These are phyloP conservation scores for Wickerhamiella hasegawae DNA, from an alignment of 805 yeast genomes.

Conservation along the genomic window DNA sequence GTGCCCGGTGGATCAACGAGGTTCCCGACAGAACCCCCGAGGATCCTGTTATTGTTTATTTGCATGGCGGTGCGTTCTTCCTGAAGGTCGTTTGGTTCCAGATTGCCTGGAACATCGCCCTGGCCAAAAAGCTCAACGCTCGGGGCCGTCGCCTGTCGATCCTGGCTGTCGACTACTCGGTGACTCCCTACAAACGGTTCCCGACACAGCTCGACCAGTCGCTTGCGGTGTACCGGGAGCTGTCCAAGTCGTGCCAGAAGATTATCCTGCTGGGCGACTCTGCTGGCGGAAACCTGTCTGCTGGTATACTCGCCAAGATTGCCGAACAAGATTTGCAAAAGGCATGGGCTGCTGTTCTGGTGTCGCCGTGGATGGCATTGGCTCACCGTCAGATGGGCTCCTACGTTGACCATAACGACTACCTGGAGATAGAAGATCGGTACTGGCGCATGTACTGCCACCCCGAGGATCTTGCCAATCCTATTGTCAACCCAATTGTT, in stretches of 20 bases:
- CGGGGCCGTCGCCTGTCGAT: constrained; percentile 10
- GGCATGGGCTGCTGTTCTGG: constrained; percentile 2
- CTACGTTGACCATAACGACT: constrained; percentile 4
- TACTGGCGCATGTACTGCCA: not conserved
- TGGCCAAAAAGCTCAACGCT: not conserved
- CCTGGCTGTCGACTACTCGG: constrained; percentile 18
- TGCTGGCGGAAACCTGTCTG: constrained; percentile 17
- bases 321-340: not conserved
- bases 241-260: constrained; percentile 10
- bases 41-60: constrained; percentile 16
- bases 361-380: constrained; percentile 13
- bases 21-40: constrained; percentile 9
- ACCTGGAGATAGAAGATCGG: not conserved
- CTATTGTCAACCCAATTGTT: constrained; percentile 7
- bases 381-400: constrained; percentile 1
- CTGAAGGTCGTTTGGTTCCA: constrained; percentile 12
- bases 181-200: constrained; percentile 12
- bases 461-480: constrained; percentile 6
- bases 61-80: constrained; percentile 18
- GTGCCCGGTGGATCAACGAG: constrained; percentile 16
- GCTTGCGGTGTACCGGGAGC: constrained; percentile 8
- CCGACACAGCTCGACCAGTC: constrained; percentile 16
- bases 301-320: constrained; percentile 3
- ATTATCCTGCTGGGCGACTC: constrained; percentile 19
- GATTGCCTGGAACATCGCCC: constrained; percentile 6